Conservation (phyloP, 139 green algal genomes). For the Chlamydomonas urium region DNA sequence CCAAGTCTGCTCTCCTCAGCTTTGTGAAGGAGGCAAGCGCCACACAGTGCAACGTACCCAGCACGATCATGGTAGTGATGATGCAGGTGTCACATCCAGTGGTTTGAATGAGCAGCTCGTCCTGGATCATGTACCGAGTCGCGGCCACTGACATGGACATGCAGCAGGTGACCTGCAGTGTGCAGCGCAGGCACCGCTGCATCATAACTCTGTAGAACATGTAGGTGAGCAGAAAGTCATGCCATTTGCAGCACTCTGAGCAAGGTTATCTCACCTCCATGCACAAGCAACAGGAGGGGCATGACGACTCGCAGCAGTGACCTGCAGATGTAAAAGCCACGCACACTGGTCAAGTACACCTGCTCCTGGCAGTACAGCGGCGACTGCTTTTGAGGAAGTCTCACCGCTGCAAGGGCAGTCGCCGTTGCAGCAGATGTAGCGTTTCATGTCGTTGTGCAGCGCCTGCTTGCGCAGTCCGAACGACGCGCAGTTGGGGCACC, state of each 20-base stretch:
- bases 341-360: too few species aligned
- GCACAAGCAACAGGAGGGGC: conserved; percentile 68
- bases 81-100: conserved; percentile 41
- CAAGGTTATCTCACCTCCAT: conserved; percentile 67
- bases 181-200: too few species aligned
- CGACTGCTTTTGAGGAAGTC: too few species aligned
- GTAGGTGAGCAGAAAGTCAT: too few species aligned
- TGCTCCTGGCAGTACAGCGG: too few species aligned
- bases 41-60: too few species aligned
- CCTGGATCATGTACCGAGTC: conserved; percentile 75
- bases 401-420: too few species aligned
- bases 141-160: conserved; percentile 51
- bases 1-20: too few species aligned
- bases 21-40: too few species aligned
- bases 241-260: too few species aligned
- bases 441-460: conserved; percentile 69
- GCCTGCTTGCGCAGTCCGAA: conserved; percentile 66
- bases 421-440: conserved; percentile 75
- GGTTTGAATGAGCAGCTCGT: conserved; percentile 60
- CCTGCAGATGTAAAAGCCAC: conserved; percentile 60
- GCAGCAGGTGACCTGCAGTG: too few species aligned
- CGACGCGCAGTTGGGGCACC: conserved; percentile 55
- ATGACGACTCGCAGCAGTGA: conserved; percentile 48
- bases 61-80: neutral
- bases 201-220: too few species aligned